phyloP scores from a whole-genome alignment of 768 basidiomycete species.

The Scleroderma bovista region DNA sequence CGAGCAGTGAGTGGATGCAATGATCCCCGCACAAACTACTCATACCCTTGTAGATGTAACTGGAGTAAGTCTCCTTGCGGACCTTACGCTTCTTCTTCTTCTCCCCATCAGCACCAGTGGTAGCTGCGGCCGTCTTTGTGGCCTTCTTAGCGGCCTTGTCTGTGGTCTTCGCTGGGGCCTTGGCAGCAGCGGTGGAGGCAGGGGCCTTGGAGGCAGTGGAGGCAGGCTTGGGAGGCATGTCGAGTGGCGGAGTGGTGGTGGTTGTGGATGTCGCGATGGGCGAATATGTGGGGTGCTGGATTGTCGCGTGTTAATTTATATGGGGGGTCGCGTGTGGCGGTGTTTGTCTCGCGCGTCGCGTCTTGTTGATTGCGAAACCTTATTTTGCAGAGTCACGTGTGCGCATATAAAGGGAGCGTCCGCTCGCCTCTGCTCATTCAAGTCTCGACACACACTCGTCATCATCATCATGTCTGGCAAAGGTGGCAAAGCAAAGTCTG shows the following conservation, averaged over 20 bases:
- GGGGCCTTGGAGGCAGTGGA: slow-evolving; percentile 78
- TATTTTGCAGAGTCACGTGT: slow-evolving; percentile 17
- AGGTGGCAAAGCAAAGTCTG: slow-evolving; percentile 58
- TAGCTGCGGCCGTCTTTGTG: slow-evolving; percentile 51
- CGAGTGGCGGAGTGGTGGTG: slow-evolving; percentile 7
- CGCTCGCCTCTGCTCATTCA: slow-evolving; percentile 9
- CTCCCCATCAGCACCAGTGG: slow-evolving; percentile 56
- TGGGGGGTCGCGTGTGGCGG: slow-evolving; percentile 30
- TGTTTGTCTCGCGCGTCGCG: slow-evolving; percentile 36
- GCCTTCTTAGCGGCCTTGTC: slow-evolving; percentile 43
- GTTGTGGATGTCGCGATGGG: slow-evolving; percentile 4
- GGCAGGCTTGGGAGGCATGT: slow-evolving; percentile 69
- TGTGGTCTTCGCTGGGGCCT: slow-evolving; percentile 41
- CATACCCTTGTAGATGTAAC: slow-evolving; percentile 90
- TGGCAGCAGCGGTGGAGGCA: slow-evolving; percentile 36
- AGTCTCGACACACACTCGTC: neutral
- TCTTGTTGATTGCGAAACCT: slow-evolving; percentile 35
- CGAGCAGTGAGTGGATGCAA: neutral
- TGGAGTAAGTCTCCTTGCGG: slow-evolving; percentile 89
- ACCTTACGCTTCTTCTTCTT: slow-evolving; percentile 88
- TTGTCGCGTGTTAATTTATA: slow-evolving; percentile 13
- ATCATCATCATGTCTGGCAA: slow-evolving; percentile 33
- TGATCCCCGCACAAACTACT: neutral
- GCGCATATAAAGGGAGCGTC: slow-evolving; percentile 25
- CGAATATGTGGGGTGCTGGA: slow-evolving; percentile 9